A percentile compares a stretch with the other conserved stretches of the same genome.
Conservation (phyloP, 176 grass and related monocot genomes). For the Musa schizocarpa region DNA sequence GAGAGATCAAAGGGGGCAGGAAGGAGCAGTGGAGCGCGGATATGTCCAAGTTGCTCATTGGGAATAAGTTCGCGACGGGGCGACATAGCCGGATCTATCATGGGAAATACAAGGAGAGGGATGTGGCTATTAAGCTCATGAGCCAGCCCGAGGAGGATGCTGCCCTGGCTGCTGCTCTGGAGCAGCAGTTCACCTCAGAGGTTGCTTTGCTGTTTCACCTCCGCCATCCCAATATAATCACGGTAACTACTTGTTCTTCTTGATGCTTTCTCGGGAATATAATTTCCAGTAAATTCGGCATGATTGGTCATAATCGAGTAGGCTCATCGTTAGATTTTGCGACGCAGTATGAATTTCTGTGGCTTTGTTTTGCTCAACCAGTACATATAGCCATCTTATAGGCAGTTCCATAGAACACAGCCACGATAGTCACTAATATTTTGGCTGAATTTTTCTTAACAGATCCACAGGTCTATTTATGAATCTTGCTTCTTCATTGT, state of each 20-base stretch:
- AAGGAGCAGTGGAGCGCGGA: slow-evolving; percentile 93
- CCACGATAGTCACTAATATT: too few relatives aligned
- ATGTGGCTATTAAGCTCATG: slow-evolving; percentile 98
- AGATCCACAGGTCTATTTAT: too few relatives aligned
- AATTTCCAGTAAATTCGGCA: neutral
- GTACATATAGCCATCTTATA: too few relatives aligned
- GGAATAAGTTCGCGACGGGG: slow-evolving; percentile 65
- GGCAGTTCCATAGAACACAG: too few relatives aligned
- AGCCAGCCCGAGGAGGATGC: slow-evolving; percentile 87
- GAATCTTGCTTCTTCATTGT: too few relatives aligned
- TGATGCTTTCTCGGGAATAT: neutral
- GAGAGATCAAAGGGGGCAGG: slow-evolving; percentile 55
- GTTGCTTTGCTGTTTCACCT: slow-evolving; percentile 77
- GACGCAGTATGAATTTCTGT: neutral
- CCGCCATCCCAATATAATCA: slow-evolving; percentile 85
- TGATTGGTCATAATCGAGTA: neutral
- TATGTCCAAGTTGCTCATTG: slow-evolving; percentile 82
- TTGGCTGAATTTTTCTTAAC: too few relatives aligned
- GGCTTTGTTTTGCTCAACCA: too few relatives aligned
- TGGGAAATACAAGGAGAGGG: slow-evolving; percentile 55
- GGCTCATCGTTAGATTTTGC: neutral
- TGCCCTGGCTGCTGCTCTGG: slow-evolving; percentile 59
- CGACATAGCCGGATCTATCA: slow-evolving; percentile 92
- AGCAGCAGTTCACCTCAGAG: slow-evolving; percentile 91
- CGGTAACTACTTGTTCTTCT: slow-evolving; percentile 26